Conservation (phyloP, 2,329 filamentous ascomycete genomes). For the Fusarium sp. region DNA sequence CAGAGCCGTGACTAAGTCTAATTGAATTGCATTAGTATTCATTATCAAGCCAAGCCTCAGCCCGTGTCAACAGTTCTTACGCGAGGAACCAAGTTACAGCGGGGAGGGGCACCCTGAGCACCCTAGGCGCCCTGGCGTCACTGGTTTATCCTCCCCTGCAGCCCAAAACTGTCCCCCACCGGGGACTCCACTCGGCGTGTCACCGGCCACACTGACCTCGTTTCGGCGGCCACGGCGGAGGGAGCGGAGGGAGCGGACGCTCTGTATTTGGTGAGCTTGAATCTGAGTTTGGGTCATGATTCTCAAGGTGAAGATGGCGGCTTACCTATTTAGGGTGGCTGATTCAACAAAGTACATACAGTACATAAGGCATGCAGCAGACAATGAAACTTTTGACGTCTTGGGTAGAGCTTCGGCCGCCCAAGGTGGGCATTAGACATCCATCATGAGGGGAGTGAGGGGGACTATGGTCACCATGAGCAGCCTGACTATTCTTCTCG, state of each 20-base stretch:
- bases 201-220: conserved; percentile 37
- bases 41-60: conserved; percentile 8
- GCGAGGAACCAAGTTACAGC: conserved; percentile 18
- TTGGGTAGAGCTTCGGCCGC: neutral
- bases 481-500: neutral
- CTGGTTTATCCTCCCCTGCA: conserved; percentile 16
- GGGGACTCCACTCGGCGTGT: conserved; percentile 40
- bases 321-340: conserved; percentile 25
- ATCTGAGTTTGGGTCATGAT: conserved; percentile 27
- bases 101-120: conserved; percentile 32
- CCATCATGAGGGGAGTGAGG: conserved; percentile 4
- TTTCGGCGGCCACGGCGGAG: conserved; percentile 33
- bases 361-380: neutral
- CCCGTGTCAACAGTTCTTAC: conserved; percentile 10
- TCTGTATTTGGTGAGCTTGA: conserved; percentile 27
- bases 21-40: neutral
- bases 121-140: conserved; percentile 29
- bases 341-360: neutral
- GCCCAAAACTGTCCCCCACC: conserved; percentile 33
- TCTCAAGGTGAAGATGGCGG: conserved; percentile 17
- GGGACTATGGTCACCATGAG: neutral
- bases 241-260: conserved; percentile 17
- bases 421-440: neutral
- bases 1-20: neutral
- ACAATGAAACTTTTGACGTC: neutral